Evolutionary conservation across 139 green algal genomes (phyloP).

Genomic region (Closterium sp.): DNA sequence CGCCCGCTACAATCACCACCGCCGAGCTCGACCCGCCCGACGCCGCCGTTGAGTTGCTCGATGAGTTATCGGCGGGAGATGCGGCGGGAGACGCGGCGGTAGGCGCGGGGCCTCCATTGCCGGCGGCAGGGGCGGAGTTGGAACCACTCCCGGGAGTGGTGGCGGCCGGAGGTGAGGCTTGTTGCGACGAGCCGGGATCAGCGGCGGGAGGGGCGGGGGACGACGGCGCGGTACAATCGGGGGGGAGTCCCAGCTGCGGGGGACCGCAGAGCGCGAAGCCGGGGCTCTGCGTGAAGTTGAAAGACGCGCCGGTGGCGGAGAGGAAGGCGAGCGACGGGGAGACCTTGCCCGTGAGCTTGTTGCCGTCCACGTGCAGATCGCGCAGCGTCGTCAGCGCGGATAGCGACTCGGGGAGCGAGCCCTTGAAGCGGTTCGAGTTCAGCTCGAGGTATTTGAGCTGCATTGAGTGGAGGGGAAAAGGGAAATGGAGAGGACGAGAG

Average conservation of each 20-base stretch:
- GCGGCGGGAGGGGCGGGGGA: neutral
- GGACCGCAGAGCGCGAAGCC: neutral
- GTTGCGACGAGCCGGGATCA: neutral
- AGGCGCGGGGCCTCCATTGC: neutral
- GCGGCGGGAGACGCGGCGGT: neutral
- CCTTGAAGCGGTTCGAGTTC: conserved; percentile 12
- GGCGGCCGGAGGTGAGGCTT: too few species aligned
- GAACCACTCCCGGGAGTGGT: neutral
- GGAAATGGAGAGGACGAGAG: neutral
- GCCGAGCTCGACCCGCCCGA: neutral
- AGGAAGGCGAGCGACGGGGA: neutral
- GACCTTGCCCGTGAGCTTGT: neutral
- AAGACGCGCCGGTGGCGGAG: neutral
- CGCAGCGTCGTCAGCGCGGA: neutral
- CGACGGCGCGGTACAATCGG: neutral
- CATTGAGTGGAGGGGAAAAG: neutral
- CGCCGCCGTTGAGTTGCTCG: neutral
- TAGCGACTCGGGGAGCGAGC: conserved; percentile 5
- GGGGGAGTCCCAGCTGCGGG: neutral
- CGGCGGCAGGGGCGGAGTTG: neutral
- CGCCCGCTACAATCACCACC: neutral
- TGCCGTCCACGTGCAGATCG: neutral
- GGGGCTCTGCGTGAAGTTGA: neutral
- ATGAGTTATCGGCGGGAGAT: neutral
- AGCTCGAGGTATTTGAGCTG: conserved; percentile 9